phyloP scores from a whole-genome alignment of 257 asterid genomes.

The Solanum acaule region DNA sequence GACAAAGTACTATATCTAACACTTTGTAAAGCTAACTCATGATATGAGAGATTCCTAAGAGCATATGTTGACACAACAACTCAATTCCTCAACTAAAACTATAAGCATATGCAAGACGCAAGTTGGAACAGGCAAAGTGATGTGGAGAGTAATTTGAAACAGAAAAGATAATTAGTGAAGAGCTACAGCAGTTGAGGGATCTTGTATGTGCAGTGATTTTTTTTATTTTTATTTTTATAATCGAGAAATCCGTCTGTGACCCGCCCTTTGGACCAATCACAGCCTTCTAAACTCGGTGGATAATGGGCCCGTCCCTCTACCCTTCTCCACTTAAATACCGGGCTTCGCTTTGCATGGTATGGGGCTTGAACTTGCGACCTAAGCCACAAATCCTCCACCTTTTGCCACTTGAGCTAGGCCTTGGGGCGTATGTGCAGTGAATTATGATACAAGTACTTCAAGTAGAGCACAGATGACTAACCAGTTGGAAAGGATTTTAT shows the following conservation, averaged over 20 bases:
- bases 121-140: not conserved
- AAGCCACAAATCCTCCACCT: no score
- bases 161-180: not conserved
- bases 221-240: no score
- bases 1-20: not conserved
- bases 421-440: not conserved
- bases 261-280: no score
- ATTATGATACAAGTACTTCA: not conserved
- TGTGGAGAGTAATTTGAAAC: not conserved
- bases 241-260: no score
- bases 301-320: no score
- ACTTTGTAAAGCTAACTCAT: not conserved
- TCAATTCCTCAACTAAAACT: not conserved
- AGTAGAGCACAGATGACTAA: not conserved
- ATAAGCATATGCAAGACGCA: not conserved
- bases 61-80: not conserved
- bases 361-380: no score
- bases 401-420: no score
- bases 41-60: not conserved
- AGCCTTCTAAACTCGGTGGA: no score
- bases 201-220: not conserved
- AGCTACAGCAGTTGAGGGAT: not conserved
- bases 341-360: no score
- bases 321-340: no score
- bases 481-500: not conserved